Evolutionary conservation across 768 basidiomycete genomes (phyloP), one percentile per base, ranked within the genome.

Genomic region (Mycena latifolia): DNA sequence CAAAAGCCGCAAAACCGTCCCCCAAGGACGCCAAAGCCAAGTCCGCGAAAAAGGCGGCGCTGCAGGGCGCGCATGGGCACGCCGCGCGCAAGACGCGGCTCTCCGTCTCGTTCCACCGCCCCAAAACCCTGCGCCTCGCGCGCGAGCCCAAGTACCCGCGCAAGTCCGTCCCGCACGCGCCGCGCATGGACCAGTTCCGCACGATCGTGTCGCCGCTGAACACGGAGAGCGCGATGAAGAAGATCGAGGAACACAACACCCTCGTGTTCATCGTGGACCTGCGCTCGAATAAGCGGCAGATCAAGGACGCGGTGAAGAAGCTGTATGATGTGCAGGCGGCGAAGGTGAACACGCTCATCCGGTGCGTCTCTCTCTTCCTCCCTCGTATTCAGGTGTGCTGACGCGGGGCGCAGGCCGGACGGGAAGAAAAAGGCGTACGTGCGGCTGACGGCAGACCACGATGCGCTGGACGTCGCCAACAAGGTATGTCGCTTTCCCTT

Each of bases 361-460:
- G 48, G 48, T 50, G 48, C 25, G 48, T 31, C 22, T 12, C n/a
- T n/a, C n/a, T n/a, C n/a, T n/a, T n/a, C n/a, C n/a, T n/a, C n/a
- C n/a, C n/a, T n/a, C n/a, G n/a, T n/a, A n/a, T n/a, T n/a, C n/a
- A n/a, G n/a, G n/a, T n/a, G n/a, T n/a, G n/a, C n/a, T n/a, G n/a
- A n/a, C n/a, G n/a, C n/a, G n/a, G n/a, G n/a, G n/a, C n/a, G n/a
- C n/a, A n/a, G 96, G 78, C 98, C 97, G 57, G 98, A 99, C 76
- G 97, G 97, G 55, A 95, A 92, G 90, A 99, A 99, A 87, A 99
- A 99, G 91, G 98, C 98, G 46, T 99, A 98, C 78, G 96, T 98
- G 48, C 90, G 96, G 54, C 83, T 99, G 77, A 93, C 95, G 24
- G 80, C 95, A n/a, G 96, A 98, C 84, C 92, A 96, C 79, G 96